Evolutionary conservation across 352 stramenopile species (phyloP), one percentile per base, ranked within the genome.

Genomic region (Globisporangium emineosum): DNA sequence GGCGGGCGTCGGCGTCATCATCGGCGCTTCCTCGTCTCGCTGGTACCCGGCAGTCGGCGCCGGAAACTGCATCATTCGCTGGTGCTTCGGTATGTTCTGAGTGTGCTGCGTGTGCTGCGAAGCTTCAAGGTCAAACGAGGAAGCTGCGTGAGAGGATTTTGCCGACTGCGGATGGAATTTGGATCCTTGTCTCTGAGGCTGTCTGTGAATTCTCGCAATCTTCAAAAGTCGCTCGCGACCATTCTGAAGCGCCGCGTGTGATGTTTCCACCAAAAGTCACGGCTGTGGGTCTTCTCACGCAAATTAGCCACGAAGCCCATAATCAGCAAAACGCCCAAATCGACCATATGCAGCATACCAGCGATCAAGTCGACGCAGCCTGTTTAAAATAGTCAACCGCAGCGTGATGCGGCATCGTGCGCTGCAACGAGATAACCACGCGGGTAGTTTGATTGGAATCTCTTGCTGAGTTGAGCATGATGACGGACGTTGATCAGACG

Each of bases 1-100:
- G 21, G 55, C 64, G 7, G 66, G 57, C 13, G 66, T 67, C 23
- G 62, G 61, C 52, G 60, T 50, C 42, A 72, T 57, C 30, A 59
- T 71, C 23, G 54, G 32, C 52, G 54, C 40, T 23, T 63, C 61
- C 9, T 59, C 59, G 8, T 59, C 47, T 9, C 52, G 23, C 40
- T 66, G 58, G 59, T 49, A 57, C 1, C 42, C 49, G 23, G 59
- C 30, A 23, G 49, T 43, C 2, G 65, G 65, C 25, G 35, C 29
- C 35, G n/a, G 29, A 21, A 57, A 58, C 49, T 57, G 49, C 64
- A 52, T 59, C 47, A 47, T 69, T 40, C 33, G 19, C 17, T 43
- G 43, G 1, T 57, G 19, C 23, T 30, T 37, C 27, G 37, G 17
- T 21, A 1, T 15, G 3, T 25, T 50, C 43, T 49, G 21, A 13